These are phyloP conservation scores for Rutstroemia sp. DNA, from an alignment of 2,329 filamentous ascomycete genomes.

Conservation along the genomic window DNA sequence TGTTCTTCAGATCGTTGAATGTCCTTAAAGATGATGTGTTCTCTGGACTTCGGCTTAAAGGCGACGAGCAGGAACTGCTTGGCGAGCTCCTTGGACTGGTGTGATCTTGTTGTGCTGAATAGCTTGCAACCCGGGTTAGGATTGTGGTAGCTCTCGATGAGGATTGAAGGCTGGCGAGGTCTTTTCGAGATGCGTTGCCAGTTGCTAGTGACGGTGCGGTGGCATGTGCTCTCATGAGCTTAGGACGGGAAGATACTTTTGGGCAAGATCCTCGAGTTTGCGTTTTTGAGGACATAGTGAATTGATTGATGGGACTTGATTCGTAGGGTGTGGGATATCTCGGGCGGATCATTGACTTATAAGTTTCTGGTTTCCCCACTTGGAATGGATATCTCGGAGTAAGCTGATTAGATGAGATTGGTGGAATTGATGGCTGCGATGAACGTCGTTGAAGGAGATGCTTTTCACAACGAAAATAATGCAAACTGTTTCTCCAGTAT, in stretches of 20 bases:
- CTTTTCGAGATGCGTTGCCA: constrained; percentile 44
- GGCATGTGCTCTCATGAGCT: constrained; percentile 45
- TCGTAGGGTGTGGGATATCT: not conserved
- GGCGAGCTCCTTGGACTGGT: constrained; percentile 10
- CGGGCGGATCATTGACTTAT: not conserved
- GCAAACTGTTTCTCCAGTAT: not conserved
- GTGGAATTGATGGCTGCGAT: not conserved
- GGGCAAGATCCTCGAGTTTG: constrained; percentile 33
- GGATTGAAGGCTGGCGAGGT: constrained; percentile 41
- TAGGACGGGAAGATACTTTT: constrained; percentile 38
- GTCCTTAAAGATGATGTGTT: constrained; percentile 19
- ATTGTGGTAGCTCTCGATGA: constrained; percentile 47
- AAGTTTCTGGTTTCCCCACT: constrained; percentile 2
- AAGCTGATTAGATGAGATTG: not conserved
- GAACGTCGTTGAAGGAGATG: not conserved
- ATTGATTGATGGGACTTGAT: not conserved
- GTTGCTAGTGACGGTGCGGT: constrained; percentile 52
- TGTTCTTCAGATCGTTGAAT: constrained; percentile 7
- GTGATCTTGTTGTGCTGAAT: constrained; percentile 36
- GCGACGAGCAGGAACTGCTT: constrained; percentile 9
- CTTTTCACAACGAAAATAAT: not conserved
- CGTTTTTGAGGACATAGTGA: constrained; percentile 32
- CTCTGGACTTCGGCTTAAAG: constrained; percentile 10
- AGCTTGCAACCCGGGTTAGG: constrained; percentile 45
- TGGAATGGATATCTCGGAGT: constrained; percentile 1